These are phyloP conservation scores for Saccharomyces hybrid DNA, from an alignment of 1,139 yeast genomes.

Conservation along the genomic window DNA sequence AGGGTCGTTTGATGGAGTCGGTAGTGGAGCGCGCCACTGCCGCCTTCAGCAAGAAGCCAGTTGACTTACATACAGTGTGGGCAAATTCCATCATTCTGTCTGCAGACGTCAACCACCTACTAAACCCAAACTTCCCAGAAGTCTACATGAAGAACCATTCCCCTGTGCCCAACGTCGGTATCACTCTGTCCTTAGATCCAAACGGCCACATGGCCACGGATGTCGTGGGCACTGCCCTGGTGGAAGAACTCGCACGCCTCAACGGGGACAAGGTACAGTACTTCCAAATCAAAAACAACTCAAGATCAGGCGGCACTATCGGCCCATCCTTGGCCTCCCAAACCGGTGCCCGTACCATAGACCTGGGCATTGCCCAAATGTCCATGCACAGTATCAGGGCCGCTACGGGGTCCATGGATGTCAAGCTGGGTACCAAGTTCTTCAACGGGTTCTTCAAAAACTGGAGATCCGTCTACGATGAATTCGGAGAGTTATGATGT, in stretches of 20 bases:
- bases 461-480: conserved; percentile 48
- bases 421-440: conserved; percentile 58
- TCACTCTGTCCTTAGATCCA: conserved; percentile 63
- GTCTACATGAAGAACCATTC: conserved; percentile 67
- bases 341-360: conserved; percentile 72
- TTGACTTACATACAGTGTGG: conserved; percentile 34
- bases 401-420: conserved; percentile 61
- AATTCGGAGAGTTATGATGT: conserved; percentile 37
- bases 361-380: conserved; percentile 69
- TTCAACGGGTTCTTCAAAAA: conserved; percentile 53
- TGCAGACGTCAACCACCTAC: conserved; percentile 59
- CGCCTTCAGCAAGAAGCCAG: conserved; percentile 16
- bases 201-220: conserved; percentile 81
- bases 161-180: conserved; percentile 72
- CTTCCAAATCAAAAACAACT: conserved; percentile 64
- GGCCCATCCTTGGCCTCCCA: conserved; percentile 59
- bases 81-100: conserved; percentile 55
- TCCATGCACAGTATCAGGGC: conserved; percentile 82
- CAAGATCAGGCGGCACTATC: conserved; percentile 72
- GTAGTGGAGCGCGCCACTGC: conserved; percentile 37
- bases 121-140: conserved; percentile 53
- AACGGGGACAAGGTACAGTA: conserved; percentile 60
- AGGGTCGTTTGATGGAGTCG: conserved; percentile 44
- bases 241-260: conserved; percentile 54
- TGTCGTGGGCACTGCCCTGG: conserved; percentile 56